Base-by-base conservation (phyloP, 2,329 filamentous ascomycete genomes). In the Tolypocladium paradoxum region DNA sequence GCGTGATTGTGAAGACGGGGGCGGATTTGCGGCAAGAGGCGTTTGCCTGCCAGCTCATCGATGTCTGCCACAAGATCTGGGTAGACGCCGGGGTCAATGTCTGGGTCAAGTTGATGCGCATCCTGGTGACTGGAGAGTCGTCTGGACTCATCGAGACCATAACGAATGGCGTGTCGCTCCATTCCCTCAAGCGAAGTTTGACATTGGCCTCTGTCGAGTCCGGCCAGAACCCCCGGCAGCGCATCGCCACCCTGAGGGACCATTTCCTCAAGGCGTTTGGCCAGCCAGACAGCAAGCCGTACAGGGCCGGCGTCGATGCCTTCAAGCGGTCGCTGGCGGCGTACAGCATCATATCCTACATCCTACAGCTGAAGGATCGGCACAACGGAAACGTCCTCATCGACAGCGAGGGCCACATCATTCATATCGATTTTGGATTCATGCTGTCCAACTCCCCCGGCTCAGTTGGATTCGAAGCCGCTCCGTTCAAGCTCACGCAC, bases 51-150 rank as follows among this genome's bases (percentile, higher is more conserved):
- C 88, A 93, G 70, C 78, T 93, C 46, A 93, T 93, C 59, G 77
- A 82, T 54, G 85, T 90, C 14, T 93, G 88, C 69, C 79, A 87
- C 63, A 88, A 85, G 70, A 90, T 91, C 59, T 93, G 88, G 86
- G 73, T 83, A 48, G 87, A 90, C 57, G 84, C 87, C 18, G 73
- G 76, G 29, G 81, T 88, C 34, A 79, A 85, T 36, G 88, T 93
- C n/a, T 93, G 89, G 88, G 87, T 91, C 22, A 91, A 91, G 70
- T 77, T 86, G 54, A 93, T 93, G 88, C 83, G 88, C 52, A 93
- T 93, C 51, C 73, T 93, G 51, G 88, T 93, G 40, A 92, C 88
- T 6, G 88, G 88, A 56, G 88, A 92, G 71, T 88, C 86, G 9
- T 91, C 87, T 1, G 88, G 88, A 3, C 78, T 93, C 48, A 88